Conservation (phyloP, 2,329 filamentous ascomycete species). For the Alternaria tenuissima region DNA sequence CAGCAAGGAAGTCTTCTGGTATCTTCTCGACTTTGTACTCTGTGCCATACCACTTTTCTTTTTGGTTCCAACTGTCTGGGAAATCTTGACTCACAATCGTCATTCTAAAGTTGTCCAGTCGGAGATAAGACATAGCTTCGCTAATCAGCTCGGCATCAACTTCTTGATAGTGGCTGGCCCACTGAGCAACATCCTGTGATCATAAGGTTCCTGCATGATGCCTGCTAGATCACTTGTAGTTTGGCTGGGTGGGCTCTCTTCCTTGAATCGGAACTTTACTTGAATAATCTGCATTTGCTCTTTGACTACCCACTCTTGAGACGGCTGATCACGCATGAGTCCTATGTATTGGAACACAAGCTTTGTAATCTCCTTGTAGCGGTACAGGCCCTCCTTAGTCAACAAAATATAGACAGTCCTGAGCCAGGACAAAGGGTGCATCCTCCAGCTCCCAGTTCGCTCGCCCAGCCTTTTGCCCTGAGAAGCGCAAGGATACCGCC, state of each 20-base stretch:
- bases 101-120: constrained; percentile 89
- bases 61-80: constrained; percentile 83
- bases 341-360: constrained; percentile 91
- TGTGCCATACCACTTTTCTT: constrained; percentile 97
- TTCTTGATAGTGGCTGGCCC: constrained; percentile 77
- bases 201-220: constrained; percentile 90
- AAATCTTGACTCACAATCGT: constrained; percentile 82
- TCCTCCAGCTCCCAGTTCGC: constrained; percentile 79
- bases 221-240: constrained; percentile 87
- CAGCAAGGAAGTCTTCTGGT: constrained; percentile 74
- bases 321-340: constrained; percentile 79
- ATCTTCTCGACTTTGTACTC: constrained; percentile 88
- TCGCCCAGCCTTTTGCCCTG: constrained; percentile 90
- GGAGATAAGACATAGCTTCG: constrained; percentile 74
- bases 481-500: constrained; percentile 91
- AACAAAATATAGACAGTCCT: constrained; percentile 80
- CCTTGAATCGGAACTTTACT: constrained; percentile 92
- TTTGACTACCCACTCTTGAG: constrained; percentile 91
- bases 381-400: constrained; percentile 83
- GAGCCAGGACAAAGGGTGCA: constrained; percentile 81
- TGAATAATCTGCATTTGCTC: constrained; percentile 91
- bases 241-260: constrained; percentile 87
- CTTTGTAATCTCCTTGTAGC: constrained; percentile 84
- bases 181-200: constrained; percentile 87
- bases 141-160: constrained; percentile 83